Conservation (phyloP, 345 rosid genomes). For the Eucalyptus fibrosa region DNA sequence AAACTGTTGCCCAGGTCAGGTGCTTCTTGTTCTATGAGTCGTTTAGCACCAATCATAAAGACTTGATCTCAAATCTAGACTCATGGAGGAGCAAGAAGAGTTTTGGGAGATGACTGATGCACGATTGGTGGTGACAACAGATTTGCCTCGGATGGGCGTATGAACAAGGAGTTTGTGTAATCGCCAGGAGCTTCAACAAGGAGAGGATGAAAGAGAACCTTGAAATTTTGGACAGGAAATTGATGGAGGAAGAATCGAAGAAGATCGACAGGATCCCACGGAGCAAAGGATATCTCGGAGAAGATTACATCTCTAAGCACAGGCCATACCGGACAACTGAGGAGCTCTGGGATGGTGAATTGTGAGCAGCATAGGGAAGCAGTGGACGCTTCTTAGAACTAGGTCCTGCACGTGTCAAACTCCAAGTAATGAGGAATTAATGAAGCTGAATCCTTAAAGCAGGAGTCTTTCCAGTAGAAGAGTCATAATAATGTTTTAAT, state of each 20-base stretch:
- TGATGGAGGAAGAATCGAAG: not conserved
- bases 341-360: not conserved
- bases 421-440: not conserved
- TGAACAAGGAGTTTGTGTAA: not conserved
- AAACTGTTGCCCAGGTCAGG: constrained; percentile 64
- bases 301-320: not conserved
- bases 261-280: not conserved
- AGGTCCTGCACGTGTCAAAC: not conserved
- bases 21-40: not conserved
- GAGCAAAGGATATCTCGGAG: not conserved
- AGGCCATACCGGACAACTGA: not conserved
- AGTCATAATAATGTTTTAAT: not conserved
- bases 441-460: not conserved
- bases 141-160: not conserved
- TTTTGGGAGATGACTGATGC: not conserved
- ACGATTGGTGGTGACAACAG: not conserved
- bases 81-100: not conserved
- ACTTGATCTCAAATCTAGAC: not conserved
- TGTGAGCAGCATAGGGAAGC: not conserved
- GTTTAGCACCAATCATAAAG: not conserved
- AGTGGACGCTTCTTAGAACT: not conserved
- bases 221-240: not conserved
- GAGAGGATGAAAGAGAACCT: not conserved
- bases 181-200: constrained; percentile 1
- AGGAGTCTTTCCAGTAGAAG: not conserved